Percentiles rank a stretch among this genome's conserved stretches.
Evolutionary conservation across 192 early-diverging fungal genomes (phyloP).

Genomic region (Rhizophagus prolifer): DNA sequence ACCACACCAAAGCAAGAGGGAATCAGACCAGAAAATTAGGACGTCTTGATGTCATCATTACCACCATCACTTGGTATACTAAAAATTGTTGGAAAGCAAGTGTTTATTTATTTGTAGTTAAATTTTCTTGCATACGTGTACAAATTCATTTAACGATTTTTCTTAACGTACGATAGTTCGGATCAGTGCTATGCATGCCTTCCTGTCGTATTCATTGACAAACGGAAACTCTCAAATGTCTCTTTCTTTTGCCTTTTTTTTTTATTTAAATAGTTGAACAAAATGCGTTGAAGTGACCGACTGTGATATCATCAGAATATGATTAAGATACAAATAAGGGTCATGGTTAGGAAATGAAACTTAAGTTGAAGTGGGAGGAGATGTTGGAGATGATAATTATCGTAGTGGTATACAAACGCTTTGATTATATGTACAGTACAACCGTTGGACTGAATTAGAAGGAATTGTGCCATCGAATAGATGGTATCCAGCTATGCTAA

Average conservation of each 20-base stretch:
- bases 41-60: too few species aligned
- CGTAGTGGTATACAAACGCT: too few species aligned
- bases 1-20: too few species aligned
- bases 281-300: too few species aligned
- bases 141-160: neutral
- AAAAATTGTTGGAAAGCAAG: neutral
- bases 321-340: slow-evolving; percentile 46
- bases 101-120: neutral
- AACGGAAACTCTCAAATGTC: slow-evolving; percentile 33
- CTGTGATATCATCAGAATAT: slow-evolving; percentile 33
- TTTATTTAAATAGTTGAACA: too few species aligned
- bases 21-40: too few species aligned
- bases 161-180: slow-evolving; percentile 25
- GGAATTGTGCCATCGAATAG: slow-evolving; percentile 40
- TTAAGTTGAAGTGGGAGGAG: slow-evolving; percentile 52
- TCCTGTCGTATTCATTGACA: slow-evolving; percentile 52
- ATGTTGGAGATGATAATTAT: slow-evolving; percentile 18
- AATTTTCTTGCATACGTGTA: too few species aligned
- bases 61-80: too few species aligned
- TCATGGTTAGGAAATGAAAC: slow-evolving; percentile 54
- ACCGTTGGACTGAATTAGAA: slow-evolving; percentile 39
- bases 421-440: too few species aligned
- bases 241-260: too few species aligned
- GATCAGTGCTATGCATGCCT: slow-evolving; percentile 51
- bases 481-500: slow-evolving; percentile 52